Evolutionary conservation across 148 eudicot genomes (phyloP), one percentile per base, ranked within the genome.

Genomic region (Camellia lanceoleosa): DNA sequence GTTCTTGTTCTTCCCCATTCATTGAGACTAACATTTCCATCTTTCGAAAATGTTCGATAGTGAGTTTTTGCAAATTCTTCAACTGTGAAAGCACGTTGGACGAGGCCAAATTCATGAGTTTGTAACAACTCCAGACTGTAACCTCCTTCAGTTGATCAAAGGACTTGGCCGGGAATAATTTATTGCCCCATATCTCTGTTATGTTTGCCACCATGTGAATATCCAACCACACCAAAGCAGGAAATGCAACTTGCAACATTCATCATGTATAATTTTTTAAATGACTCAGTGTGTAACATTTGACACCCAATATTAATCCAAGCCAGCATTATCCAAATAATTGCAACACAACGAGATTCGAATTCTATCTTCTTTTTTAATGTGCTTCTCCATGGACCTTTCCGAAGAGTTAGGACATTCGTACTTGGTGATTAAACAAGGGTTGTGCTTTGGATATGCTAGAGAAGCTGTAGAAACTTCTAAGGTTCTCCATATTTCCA

Each of bases 31-130:
- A 19, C 15, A 64, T 42, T 64, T 64, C 68, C 68, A 23, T 64
- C 42, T 9, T 9, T 5, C 0, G 5, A 20, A 12, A 61, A 1
- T 0, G 0, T 0, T 0, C 0, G 19, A 61, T 10, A 0, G 0
- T 0, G 30, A 61, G 30, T 8, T 0, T n/a, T 61, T 61, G 3
- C 3, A 61, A 0, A 61, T 61, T 61, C 65, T 5, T 2, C 19
- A 61, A 61, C 65, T 5, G 12, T 61, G 30, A 23, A 30, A n/a
- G 2, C 30, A 61, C 0, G 30, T 61, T 19, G 2, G 65, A 61
- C 7, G 65, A 23, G 30, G 19, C 30, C 65, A 61, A 19, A 61
- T 61, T 61, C 65, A 61, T 61, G 10, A 61, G 3, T 61, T 7
- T 7, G 3, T n/a, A 0, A 61, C 65, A 61, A 6, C 0, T 0